phyloP scores from a whole-genome alignment of 331 rosid genomes.

The Malus hybrid region DNA sequence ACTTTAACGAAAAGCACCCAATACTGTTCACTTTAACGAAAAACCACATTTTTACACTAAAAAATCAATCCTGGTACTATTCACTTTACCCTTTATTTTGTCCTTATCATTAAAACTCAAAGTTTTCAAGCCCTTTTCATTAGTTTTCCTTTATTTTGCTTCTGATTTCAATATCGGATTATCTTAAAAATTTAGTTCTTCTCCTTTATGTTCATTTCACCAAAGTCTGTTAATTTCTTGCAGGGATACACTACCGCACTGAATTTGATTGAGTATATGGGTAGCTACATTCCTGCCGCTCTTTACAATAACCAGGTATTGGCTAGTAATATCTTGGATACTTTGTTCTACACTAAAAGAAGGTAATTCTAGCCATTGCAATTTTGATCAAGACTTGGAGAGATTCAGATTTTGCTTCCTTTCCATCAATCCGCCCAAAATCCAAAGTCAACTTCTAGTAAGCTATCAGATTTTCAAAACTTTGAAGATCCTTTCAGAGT shows the following conservation, averaged over 20 bases:
- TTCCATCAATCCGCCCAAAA: not conserved
- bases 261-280: slow-evolving; percentile 72
- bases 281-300: slow-evolving; percentile 61
- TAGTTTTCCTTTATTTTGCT: not conserved
- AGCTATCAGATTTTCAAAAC: not conserved
- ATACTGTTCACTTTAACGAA: no score
- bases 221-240: slow-evolving; percentile 11
- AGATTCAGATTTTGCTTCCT: not conserved
- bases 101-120: no score
- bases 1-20: no score
- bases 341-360: not conserved
- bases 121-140: no score
- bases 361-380: not conserved
- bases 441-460: not conserved
- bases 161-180: not conserved
- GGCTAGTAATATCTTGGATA: not conserved
- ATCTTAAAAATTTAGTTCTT: not conserved
- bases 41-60: no score
- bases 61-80: no score
- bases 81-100: no score
- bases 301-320: slow-evolving; percentile 90
- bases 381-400: not conserved
- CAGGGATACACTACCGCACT: slow-evolving; percentile 76
- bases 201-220: not conserved
- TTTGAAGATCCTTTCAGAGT: not conserved